Evolutionary conservation across 371 early-diverging fungal species (phyloP), one percentile per base, ranked within the genome.

Genomic region (Haplosporangium sp.): DNA sequence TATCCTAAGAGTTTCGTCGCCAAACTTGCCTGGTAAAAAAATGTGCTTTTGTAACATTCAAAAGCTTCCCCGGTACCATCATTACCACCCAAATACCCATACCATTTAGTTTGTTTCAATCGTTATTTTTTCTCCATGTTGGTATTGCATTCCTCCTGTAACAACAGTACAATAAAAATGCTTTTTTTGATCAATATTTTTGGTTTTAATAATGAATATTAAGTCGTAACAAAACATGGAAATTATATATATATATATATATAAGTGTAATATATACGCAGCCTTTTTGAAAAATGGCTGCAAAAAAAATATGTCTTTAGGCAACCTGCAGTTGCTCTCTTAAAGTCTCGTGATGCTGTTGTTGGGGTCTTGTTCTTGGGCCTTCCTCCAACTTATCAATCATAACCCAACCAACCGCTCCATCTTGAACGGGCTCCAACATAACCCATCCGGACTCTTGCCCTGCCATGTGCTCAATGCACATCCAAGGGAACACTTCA

Each of bases 1-100:
- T 88, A 74, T 57, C 87, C 88, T 1, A 65, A 65, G 34, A 78
- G 84, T n/a, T 15, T 84, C 50, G 35, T 88, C 59, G 87, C 88
- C 37, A 85, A 74, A 65, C 42, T 77, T 17, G 85, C 88, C 13
- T 89, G 88, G 87, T 87, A 61, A 56, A 65, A 39, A n/a, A 27
- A 19, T 15, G 10, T 50, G 4, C 50, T n/a, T 15, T 11, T 15
- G 7, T 50, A n/a, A 4, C 7, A n/a, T 5, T 15, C 50, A 27
- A 27, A 27, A 27, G 27, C 27, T 27, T 27, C 27, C 27, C 27
- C 27, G 27, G 27, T 27, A 27, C 27, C 27, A 27, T 27, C 27
- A 27, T 27, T 27, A 55, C 55, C 20, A 7, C 55, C 55, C 55
- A 55, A 55, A 55, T 55, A 55, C 55, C 55, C 55, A 27, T 4